Percentiles rank a stretch among this genome's conserved stretches.
Evolutionary conservation across 1,284 basidiomycete species (phyloP).

Genomic region (Quambalaria eucalypti): DNA sequence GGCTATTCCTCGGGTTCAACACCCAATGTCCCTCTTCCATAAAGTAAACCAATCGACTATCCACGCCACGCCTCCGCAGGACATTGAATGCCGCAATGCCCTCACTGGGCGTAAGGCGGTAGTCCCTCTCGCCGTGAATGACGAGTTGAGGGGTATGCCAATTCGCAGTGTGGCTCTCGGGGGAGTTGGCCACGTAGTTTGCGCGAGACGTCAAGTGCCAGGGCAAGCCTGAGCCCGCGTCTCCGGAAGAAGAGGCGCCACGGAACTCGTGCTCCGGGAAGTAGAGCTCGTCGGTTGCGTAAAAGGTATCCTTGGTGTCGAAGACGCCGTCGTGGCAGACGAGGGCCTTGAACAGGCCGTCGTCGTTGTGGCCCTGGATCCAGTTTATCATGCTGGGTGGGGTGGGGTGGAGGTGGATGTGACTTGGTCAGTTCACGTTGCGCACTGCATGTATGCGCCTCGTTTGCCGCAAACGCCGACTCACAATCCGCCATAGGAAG

Average conservation of each 20-base stretch:
- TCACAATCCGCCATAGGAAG: constrained; percentile 15
- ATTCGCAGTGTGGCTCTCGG: constrained; percentile 11
- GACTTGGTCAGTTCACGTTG: not conserved
- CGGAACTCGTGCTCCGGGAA: constrained; percentile 31
- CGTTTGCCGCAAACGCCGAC: not conserved
- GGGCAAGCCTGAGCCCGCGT: constrained; percentile 17
- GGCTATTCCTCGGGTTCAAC: constrained; percentile 15
- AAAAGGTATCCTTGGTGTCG: constrained; percentile 9
- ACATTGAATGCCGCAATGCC: constrained; percentile 26
- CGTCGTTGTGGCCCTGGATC: constrained; percentile 38
- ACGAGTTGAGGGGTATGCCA: constrained; percentile 36
- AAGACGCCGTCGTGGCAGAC: constrained; percentile 38
- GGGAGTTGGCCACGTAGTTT: constrained; percentile 14
- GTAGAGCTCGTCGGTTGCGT: constrained; percentile 34
- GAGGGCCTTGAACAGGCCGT: constrained; percentile 29
- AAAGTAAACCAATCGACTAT: constrained; percentile 28
- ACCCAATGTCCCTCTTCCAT: constrained; percentile 24
- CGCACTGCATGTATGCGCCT: not conserved
- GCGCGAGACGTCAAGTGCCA: constrained; percentile 9
- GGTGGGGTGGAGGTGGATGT: too few species aligned
- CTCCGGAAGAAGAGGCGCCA: too few species aligned
- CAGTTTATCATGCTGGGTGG: constrained; percentile 26
- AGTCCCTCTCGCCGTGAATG: constrained; percentile 31
- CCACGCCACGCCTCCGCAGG: constrained; percentile 27
- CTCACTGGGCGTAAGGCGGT: constrained; percentile 15